These are phyloP conservation scores for Linnemannia schmuckeri DNA, from an alignment of 192 early-diverging fungal species.

Conservation along the genomic window DNA sequence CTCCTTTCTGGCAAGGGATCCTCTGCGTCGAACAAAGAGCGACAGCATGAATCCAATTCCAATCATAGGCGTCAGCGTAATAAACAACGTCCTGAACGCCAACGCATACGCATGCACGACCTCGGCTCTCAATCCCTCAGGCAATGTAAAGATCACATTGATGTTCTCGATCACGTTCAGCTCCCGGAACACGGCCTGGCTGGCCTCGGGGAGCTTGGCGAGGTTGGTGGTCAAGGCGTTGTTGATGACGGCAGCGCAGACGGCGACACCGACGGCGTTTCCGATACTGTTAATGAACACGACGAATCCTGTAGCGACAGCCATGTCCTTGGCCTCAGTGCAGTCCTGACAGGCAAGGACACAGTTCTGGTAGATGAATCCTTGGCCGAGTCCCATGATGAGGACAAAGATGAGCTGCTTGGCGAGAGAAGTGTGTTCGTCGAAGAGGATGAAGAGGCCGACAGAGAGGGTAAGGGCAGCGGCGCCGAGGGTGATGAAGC, in stretches of 20 bases:
- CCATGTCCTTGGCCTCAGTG: conserved; percentile 71
- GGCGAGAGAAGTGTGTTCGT: conserved; percentile 58
- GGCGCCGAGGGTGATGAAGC: conserved; percentile 70
- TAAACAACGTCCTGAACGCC: conserved; percentile 65
- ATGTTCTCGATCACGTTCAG: conserved; percentile 26
- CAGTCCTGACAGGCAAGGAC: conserved; percentile 75
- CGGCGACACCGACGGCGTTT: conserved; percentile 49
- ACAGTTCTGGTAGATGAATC: conserved; percentile 78
- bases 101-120: conserved; percentile 61
- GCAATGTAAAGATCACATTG: conserved; percentile 47
- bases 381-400: conserved; percentile 81
- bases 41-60: conserved; percentile 55
- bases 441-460: conserved; percentile 74
- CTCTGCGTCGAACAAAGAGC: conserved; percentile 14
- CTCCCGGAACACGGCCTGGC: conserved; percentile 9
- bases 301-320: conserved; percentile 70
- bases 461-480: conserved; percentile 70
- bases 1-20: background rate
- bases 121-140: conserved; percentile 14
- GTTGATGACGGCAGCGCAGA: conserved; percentile 50
- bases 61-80: conserved; percentile 61
- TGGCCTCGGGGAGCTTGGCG: background rate
- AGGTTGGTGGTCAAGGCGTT: conserved; percentile 51
- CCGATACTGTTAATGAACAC: conserved; percentile 69
- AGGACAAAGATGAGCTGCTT: conserved; percentile 71